Base-by-base conservation (phyloP, 495 filamentous ascomycete species). In the Lophium mytilinum region DNA sequence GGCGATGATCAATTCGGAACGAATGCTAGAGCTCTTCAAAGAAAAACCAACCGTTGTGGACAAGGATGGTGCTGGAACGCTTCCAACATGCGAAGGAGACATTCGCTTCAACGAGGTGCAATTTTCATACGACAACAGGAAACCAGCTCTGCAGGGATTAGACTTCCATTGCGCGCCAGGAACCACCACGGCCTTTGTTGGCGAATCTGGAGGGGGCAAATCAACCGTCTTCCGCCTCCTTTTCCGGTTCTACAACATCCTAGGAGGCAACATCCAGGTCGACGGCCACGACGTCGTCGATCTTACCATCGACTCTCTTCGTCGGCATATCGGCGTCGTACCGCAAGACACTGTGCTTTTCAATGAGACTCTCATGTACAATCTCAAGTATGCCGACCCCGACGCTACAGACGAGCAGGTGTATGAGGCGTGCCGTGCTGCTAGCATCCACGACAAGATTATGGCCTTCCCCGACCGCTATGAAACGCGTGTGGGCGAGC, bases 351-450 rank as follows among this genome's bases (percentile, higher is more conserved):
- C 91, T 1, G 84, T 95, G 10, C 76, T 98, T 49, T 98, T 98
- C 80, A 97, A 98, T 68, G 93, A 97, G 71, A 87, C 87, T 0
- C 70, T 98, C 53, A 95, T 97, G 93, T 89, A 97, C 73, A 98
- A 98, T 64, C 74, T 98, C 53, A 88, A 85, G 71, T 98, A 98
- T 68, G 94, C 94, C 42, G 94, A 94, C 68, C 89, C 87, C 35
- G 66, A 77, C 36, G 92, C 86, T 12, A 86, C 87, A 0, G 87
- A 96, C 57, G 91, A 92, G 61, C 84, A 95, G 34, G 86, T 98
- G 3, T 88, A 80, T 61, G 84, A 83, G n/a, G 93, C 93, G 5
- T 96, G 92, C 67, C 79, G 85, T 45, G 89, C 91, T 0, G 93
- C 93, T 34, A 89, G 86, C 64, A 98, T 98, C 58, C 93, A 98